Conservation (phyloP, 2,329 filamentous ascomycete species). For the Colletotrichum tofieldiae region DNA sequence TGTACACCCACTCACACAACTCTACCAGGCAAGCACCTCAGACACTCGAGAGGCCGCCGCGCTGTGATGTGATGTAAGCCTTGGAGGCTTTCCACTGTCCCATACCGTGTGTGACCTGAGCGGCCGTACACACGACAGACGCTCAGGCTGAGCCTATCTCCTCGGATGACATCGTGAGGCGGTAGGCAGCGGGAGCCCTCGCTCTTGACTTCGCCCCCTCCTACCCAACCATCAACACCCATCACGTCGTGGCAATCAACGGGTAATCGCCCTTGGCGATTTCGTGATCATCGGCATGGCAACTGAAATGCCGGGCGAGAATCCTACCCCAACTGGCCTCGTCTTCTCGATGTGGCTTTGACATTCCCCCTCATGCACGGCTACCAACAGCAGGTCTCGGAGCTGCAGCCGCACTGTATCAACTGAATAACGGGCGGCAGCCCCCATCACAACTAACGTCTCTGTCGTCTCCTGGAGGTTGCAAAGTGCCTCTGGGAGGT, state of each 20-base stretch:
- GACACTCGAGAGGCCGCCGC: conserved; percentile 1
- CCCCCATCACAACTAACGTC: neutral
- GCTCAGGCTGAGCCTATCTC: neutral
- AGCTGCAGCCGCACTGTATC: conserved; percentile 34
- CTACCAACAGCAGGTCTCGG: conserved; percentile 34
- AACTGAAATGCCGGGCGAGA: conserved; percentile 3
- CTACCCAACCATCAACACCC: neutral
- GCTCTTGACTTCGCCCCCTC: neutral
- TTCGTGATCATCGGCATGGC: neutral
- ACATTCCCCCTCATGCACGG: conserved; percentile 28
- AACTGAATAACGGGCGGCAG: neutral
- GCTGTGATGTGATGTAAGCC: conserved; percentile 9
- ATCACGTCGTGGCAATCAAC: neutral
- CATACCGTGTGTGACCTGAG: conserved; percentile 11
- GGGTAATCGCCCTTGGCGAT: conserved; percentile 8
- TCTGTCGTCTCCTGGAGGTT: conserved; percentile 2
- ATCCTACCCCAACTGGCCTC: conserved; percentile 22
- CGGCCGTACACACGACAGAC: neutral
- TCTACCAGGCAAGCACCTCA: neutral
- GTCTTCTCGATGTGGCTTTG: neutral
- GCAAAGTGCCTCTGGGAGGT: conserved; percentile 20
- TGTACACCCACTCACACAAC: conserved; percentile 13
- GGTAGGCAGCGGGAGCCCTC: neutral
- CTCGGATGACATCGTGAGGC: neutral
- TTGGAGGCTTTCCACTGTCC: neutral